These are phyloP conservation scores for Globisporangium uncinulatum DNA, from an alignment of 352 stramenopile genomes.

Conservation along the genomic window DNA sequence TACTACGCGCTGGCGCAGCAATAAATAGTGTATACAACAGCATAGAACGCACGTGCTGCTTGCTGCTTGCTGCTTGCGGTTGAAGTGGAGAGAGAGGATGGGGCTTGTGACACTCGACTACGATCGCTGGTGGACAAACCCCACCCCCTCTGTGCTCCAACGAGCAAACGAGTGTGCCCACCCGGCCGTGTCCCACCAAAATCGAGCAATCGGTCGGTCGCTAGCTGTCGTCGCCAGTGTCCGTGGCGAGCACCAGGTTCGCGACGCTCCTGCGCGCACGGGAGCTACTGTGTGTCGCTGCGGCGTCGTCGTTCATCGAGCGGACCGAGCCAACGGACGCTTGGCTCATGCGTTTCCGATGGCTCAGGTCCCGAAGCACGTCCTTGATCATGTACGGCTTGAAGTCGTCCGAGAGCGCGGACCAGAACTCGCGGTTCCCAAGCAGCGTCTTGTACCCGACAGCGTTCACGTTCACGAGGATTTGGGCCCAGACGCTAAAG, in stretches of 20 bases:
- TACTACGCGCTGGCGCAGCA: slow-evolving; percentile 66
- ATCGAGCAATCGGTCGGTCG: not conserved
- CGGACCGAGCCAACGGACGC: not conserved
- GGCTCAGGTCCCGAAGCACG: slow-evolving; percentile 46
- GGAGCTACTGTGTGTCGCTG: slow-evolving; percentile 1
- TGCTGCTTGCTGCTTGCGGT: not conserved
- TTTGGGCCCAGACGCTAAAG: slow-evolving; percentile 84
- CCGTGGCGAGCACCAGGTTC: slow-evolving; percentile 11
- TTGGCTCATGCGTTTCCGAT: slow-evolving; percentile 31
- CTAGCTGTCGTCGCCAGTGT: not conserved
- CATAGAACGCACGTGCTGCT: not conserved
- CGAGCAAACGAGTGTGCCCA: too few relatives aligned
- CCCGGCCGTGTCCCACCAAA: not conserved
- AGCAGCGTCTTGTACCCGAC: slow-evolving; percentile 65
- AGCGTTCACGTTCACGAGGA: slow-evolving; percentile 60
- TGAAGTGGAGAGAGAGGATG: not conserved
- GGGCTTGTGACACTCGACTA: not conserved
- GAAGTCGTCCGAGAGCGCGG: slow-evolving; percentile 70
- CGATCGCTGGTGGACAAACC: not conserved
- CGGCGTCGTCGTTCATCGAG: not conserved
- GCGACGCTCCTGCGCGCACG: slow-evolving; percentile 8
- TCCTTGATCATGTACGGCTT: slow-evolving; percentile 85
- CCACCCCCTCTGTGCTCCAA: too few relatives aligned
- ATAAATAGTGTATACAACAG: slow-evolving; percentile 27
- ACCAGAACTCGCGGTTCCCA: slow-evolving; percentile 82